Percentiles rank a stretch among this genome's conserved stretches.
Evolutionary conservation across 2,329 filamentous ascomycete genomes (phyloP).

Genomic region (Sporothrix pallida): DNA sequence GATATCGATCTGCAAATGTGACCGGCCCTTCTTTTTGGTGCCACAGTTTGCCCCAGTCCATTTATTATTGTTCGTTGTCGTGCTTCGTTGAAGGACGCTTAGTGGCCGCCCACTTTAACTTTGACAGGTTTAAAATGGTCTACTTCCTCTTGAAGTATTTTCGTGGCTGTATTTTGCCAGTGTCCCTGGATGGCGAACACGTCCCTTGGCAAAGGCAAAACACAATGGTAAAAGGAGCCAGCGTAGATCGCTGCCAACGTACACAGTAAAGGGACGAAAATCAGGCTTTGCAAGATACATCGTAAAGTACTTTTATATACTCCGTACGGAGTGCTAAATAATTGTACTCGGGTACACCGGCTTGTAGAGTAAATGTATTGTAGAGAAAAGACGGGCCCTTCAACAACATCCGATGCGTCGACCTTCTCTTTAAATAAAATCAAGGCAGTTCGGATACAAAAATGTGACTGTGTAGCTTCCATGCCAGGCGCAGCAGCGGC

Average conservation of each 20-base stretch:
- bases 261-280: background rate
- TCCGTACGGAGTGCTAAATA: background rate
- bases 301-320: background rate
- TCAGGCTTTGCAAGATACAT: background rate
- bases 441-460: too few species aligned
- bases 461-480: too few species aligned
- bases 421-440: too few species aligned
- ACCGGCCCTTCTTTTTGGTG: conserved; percentile 12
- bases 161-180: too few species aligned
- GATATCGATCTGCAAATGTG: conserved; percentile 15
- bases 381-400: too few species aligned
- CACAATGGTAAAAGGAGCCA: background rate
- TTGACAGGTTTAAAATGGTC: background rate
- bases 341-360: too few species aligned
- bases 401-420: too few species aligned
- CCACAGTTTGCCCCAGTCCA: background rate
- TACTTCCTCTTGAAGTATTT: too few species aligned
- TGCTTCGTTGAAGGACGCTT: background rate
- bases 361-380: too few species aligned
- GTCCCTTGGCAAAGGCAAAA: background rate
- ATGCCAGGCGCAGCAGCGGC: background rate
- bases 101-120: background rate
- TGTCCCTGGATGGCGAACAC: background rate
- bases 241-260: background rate
- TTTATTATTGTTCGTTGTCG: background rate